These are phyloP conservation scores for Colletotrichum gloeosporioides DNA, from an alignment of 2,329 filamentous ascomycete species.

Conservation along the genomic window DNA sequence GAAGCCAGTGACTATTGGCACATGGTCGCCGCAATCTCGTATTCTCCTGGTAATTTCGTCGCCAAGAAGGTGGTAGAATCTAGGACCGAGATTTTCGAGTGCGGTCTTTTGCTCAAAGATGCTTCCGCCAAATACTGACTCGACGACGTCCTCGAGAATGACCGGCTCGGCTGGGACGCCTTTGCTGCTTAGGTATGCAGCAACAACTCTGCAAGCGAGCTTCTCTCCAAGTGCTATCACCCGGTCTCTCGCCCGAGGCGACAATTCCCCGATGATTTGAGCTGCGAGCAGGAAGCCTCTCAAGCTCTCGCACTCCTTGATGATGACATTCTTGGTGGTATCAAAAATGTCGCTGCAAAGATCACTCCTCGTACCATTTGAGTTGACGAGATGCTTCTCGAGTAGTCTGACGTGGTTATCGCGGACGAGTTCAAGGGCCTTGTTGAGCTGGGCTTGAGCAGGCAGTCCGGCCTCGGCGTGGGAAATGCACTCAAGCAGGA, in stretches of 20 bases:
- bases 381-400: conserved; percentile 60
- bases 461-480: conserved; percentile 44
- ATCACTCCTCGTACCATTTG: conserved; percentile 76
- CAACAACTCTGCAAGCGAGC: conserved; percentile 90
- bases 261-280: conserved; percentile 75
- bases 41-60: conserved; percentile 68
- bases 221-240: conserved; percentile 97
- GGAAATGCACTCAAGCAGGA: conserved; percentile 51
- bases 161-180: conserved; percentile 40
- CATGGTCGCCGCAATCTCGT: conserved; percentile 65
- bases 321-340: conserved; percentile 69
- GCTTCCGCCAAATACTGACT: conserved; percentile 88
- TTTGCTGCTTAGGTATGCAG: conserved; percentile 80
- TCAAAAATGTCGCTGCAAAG: conserved; percentile 83
- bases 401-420: conserved; percentile 1
- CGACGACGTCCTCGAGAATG: conserved; percentile 62
- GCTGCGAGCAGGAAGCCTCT: conserved; percentile 72
- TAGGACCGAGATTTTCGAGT: conserved; percentile 64
- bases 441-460: conserved; percentile 9
- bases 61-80: conserved; percentile 73
- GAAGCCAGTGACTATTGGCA: conserved; percentile 90
- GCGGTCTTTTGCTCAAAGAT: conserved; percentile 76
- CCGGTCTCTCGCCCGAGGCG: conserved; percentile 79
- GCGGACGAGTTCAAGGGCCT: conserved; percentile 4
- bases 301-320: conserved; percentile 79